Evolutionary conservation across 2,329 filamentous ascomycete species (phyloP), one percentile per base, ranked within the genome.

Genomic region (Sporothrix inflata): DNA sequence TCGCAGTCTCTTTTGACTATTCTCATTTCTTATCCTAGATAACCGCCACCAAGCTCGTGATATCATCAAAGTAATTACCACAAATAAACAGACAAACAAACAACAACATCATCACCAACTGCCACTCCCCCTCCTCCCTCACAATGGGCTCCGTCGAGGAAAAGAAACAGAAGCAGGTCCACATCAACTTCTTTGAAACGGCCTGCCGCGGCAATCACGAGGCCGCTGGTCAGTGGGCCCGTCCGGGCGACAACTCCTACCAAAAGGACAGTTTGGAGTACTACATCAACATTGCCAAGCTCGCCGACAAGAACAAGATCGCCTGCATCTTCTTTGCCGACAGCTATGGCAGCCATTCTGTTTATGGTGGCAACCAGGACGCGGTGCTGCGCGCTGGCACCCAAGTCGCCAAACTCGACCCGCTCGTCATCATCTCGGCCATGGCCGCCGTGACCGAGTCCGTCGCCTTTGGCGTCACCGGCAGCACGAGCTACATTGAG

Each of bases 101-200:
- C 53, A 57, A 57, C 24, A 19, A 14, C n/a, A 27, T 34, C 30
- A 34, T 6, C 42, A 16, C 12, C 19, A n/a, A 27, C 40, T 30
- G n/a, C 14, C 5, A 3, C 9, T 3, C 21, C 42, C 19, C 11
- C 6, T 4, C 38, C 30, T 16, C 34, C 34, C 19, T 11, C 61
- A 67, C 27, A 1, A 67, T 67, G 63, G 63, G 63, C 27, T 67
- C 63, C 45, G 63, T 69, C 49, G 51, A 69, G 30, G 30, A 27
- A 16, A 69, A 4, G 38, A 30, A 27, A 30, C 38, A 53, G 27
- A 69, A 80, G 78, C 14, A 73, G 71, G 71, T 82, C 76, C 24
- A 71, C 16, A 49, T 71, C 60, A 71, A 67, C 70, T 71, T 71
- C 34, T 67, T 71, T 30, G 70, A 71, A 38, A 66, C 60, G 7